Evolutionary conservation across 2,329 filamentous ascomycete species (phyloP), one percentile per base, ranked within the genome.

Genomic region (Curvularia lunata): DNA sequence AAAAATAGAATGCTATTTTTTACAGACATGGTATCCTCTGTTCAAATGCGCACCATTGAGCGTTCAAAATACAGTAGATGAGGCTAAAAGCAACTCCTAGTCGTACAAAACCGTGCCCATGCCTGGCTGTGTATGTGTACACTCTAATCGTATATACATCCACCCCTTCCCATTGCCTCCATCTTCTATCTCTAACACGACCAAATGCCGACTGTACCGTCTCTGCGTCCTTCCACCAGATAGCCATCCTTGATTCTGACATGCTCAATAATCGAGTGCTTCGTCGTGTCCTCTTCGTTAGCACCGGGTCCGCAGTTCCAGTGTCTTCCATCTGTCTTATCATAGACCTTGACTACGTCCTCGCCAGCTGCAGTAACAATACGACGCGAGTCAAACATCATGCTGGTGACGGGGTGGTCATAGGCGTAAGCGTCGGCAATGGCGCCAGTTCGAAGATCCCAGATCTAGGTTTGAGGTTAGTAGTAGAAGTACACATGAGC

Each of bases 351-450:
- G 68, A 95, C 93, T 23, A 98, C 92, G 70, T 92, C 88, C 77
- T 98, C 95, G 41, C 93, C 91, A 0, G 92, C 92, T 2, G 95
- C 94, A 51, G 90, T 87, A 32, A 95, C 92, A 66, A 99, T 99
- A 49, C 93, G 87, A 51, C 93, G 88, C 13, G 86, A 81, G 77
- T 99, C 95, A 75, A 99, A 99, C 89, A 96, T 96, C 92, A 98
- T 97, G 81, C 89, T 91, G 30, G 92, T 96, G 56, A 99, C 86
- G 0, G 93, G 88, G 70, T 91, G 85, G 72, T 98, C 93, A 79
- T 98, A 99, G 21, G 94, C 95, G 77, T 93, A 99, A 18, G 94
- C 95, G 75, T 99, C 95, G 75, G 90, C 90, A 68, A 99, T 97
- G 32, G 92, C 93, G 45, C 95, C 95, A 12, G 92, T 98, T 53